Conservation (phyloP, 2,329 filamentous ascomycete genomes). For the Daldinia sp. region DNA sequence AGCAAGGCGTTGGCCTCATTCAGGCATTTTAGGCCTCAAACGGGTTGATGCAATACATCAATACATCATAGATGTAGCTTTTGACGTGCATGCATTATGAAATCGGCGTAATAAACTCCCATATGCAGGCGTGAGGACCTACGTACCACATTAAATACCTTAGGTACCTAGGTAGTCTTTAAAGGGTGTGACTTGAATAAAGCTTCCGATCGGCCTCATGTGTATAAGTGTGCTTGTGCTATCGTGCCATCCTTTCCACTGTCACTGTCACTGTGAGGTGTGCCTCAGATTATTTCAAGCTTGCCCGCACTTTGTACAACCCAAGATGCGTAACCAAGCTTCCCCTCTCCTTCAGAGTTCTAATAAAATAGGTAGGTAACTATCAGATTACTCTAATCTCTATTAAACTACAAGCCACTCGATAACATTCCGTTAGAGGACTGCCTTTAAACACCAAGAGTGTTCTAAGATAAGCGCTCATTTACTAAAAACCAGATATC, state of each 20-base stretch:
- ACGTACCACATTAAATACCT: background rate
- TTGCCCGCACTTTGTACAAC: constrained; percentile 31
- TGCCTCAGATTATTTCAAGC: constrained; percentile 4
- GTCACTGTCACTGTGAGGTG: no score
- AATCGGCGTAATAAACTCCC: background rate
- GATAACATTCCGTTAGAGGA: no score
- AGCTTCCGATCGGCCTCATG: background rate
- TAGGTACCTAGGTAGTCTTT: background rate
- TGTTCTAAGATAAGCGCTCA: no score
- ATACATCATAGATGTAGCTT: background rate
- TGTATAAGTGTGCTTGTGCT: background rate
- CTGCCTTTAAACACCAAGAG: no score
- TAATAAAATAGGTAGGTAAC: background rate
- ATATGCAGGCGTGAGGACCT: background rate
- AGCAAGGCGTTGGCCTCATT: background rate
- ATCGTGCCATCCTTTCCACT: background rate
- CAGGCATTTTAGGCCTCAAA: background rate
- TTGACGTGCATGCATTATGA: background rate
- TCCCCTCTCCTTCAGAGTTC: background rate
- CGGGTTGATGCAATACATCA: background rate
- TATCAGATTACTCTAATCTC: no score
- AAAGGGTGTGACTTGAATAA: background rate
- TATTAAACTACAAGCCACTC: no score
- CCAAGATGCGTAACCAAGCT: background rate
- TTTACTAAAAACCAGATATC: no score